Base-by-base conservation (phyloP, 139 green algal species). In the Volvox reticuliferus region DNA sequence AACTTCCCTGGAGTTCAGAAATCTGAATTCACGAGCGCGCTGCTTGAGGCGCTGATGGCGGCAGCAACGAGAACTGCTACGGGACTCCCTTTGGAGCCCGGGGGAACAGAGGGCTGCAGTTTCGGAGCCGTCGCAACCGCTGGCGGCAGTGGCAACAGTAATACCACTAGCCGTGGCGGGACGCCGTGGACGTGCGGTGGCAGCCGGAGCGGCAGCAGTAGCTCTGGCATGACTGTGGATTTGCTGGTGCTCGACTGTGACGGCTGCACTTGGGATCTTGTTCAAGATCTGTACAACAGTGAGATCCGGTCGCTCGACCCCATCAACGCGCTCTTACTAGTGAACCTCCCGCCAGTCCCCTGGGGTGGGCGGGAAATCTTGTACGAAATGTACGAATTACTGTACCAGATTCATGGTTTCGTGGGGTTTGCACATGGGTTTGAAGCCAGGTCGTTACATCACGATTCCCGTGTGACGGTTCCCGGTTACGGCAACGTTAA, bases 361-460 rank as follows among this genome's bases (percentile, higher is more conserved):
- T 79, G 44, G 21, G 0, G 0, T 12, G 5, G 63, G 1, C 36
- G 63, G 19, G 44, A 30, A 16, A n/a, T 81, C n/a, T 67, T 86
- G 67, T 91, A 87, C 79, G 35, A 78, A 26, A 26, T 55, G 67
- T 91, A 91, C 37, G 65, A 88, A n/a, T 36, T 87, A 30, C 30
- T 91, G 68, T 91, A 88, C 67, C 88, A 91, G 67, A 69, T 88
- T 37, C 44, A 62, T 28, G 88, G 88, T 19, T 91, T 91, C 24
- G 33, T 88, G 0, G 88, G 88, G 1, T 88, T 82, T 71, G 78
- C 35, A 37, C 30, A 61, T 81, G 75, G 16, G 44, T 55, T n/a
- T n/a, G n/a, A n/a, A n/a, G n/a, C n/a, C n/a, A n/a, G n/a, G n/a
- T n/a, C n/a, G n/a, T n/a, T n/a, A n/a, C n/a, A n/a, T n/a, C n/a